These are phyloP conservation scores for Phytophthora foliorum DNA, from an alignment of 352 stramenopile genomes.

Conservation along the genomic window DNA sequence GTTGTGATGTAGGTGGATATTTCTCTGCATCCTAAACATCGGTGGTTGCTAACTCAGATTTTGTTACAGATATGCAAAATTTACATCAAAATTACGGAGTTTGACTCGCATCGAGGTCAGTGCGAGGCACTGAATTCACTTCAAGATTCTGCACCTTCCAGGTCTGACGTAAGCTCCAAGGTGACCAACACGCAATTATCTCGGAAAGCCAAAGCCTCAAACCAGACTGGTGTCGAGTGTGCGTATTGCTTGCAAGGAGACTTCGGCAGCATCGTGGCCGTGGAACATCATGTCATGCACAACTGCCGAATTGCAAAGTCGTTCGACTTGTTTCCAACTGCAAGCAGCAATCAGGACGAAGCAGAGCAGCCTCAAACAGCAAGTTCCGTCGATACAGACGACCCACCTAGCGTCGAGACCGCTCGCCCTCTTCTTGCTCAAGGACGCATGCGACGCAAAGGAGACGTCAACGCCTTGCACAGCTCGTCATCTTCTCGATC, in stretches of 20 bases:
- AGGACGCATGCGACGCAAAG: constrained; percentile 45
- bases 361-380: not conserved
- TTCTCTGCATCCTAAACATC: not conserved
- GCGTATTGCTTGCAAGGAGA: constrained; percentile 51
- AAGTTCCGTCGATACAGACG: not conserved
- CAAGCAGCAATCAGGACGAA: constrained; percentile 29
- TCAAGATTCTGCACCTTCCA: not conserved
- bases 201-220: not conserved
- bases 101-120: constrained; percentile 23
- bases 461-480: constrained; percentile 26
- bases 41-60: constrained; percentile 7
- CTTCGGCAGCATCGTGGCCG: constrained; percentile 31
- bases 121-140: not conserved
- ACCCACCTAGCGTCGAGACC: not conserved
- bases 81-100: constrained; percentile 57
- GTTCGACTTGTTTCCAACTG: constrained; percentile 21
- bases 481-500: constrained; percentile 2
- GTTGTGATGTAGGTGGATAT: constrained; percentile 53
- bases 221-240: constrained; percentile 38
- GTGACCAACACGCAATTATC: not conserved
- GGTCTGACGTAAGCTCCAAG: not conserved
- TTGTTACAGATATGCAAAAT: constrained; percentile 48
- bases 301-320: constrained; percentile 53
- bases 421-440: constrained; percentile 33
- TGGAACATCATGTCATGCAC: constrained; percentile 48